Percentiles rank a stretch among this genome's conserved stretches.
Conservation (phyloP, 2,329 filamentous ascomycete genomes). For the Cladosporium sp. region DNA sequence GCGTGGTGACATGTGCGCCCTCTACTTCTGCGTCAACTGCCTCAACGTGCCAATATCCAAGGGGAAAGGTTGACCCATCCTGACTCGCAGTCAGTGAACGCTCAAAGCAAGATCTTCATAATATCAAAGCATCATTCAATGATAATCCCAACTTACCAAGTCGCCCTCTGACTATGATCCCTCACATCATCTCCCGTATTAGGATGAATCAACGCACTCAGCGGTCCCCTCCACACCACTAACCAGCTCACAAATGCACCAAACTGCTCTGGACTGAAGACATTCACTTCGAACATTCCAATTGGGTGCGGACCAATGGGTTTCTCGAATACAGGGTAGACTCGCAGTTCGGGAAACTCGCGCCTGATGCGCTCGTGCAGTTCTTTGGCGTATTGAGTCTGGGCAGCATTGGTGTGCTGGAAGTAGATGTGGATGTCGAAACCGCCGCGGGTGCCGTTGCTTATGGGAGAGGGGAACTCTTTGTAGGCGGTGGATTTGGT, state of each 20-base stretch:
- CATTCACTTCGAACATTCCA: constrained; percentile 89
- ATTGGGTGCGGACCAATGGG: constrained; percentile 79
- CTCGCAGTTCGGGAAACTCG: constrained; percentile 82
- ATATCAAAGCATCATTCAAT: too few relatives aligned
- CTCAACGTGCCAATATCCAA: constrained; percentile 55
- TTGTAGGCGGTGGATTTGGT: constrained; percentile 64
- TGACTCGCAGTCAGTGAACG: not conserved
- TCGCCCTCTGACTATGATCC: constrained; percentile 49
- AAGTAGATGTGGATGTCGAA: constrained; percentile 91
- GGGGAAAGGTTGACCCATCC: constrained; percentile 61
- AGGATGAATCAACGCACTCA: constrained; percentile 77
- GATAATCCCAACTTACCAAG: constrained; percentile 49
- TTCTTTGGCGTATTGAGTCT: constrained; percentile 64
- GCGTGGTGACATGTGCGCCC: too few relatives aligned
- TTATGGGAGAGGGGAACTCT: constrained; percentile 63
- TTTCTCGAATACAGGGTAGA: constrained; percentile 72
- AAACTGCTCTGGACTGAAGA: constrained; percentile 80
- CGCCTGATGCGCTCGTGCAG: constrained; percentile 74
- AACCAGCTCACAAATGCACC: constrained; percentile 86
- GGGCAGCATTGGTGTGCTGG: constrained; percentile 56
- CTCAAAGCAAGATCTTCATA: too few relatives aligned
- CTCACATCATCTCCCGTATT: constrained; percentile 64
- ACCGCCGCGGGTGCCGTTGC: constrained; percentile 62
- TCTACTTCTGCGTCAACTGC: constrained; percentile 18
- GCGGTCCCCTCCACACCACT: constrained; percentile 71